These are phyloP conservation scores for Talaromyces piceae DNA, from an alignment of 2,329 filamentous ascomycete species.

Conservation along the genomic window DNA sequence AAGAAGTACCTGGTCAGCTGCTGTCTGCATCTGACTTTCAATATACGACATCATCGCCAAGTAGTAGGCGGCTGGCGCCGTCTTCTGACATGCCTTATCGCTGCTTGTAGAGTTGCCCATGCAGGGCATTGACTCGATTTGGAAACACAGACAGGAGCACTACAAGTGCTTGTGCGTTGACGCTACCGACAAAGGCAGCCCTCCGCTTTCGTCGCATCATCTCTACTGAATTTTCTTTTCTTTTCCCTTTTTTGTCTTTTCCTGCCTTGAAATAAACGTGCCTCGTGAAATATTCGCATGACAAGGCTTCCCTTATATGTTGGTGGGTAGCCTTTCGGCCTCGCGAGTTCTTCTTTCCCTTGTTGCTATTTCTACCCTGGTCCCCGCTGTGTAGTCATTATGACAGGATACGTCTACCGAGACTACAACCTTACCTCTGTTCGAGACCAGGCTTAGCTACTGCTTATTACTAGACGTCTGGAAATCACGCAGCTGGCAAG, in stretches of 20 bases:
- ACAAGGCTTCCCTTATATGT: conserved; percentile 5
- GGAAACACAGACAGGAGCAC: background rate
- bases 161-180: background rate
- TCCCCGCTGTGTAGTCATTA: background rate
- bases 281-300: conserved; percentile 10
- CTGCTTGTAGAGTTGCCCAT: background rate
- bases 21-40: conserved; percentile 6
- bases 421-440: background rate
- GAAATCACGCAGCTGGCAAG: background rate
- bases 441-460: background rate
- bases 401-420: background rate
- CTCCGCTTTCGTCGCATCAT: conserved; percentile 19
- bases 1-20: conserved; percentile 9
- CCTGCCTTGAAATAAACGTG: background rate
- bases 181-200: conserved; percentile 13
- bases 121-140: conserved; percentile 9
- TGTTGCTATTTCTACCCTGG: background rate
- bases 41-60: background rate
- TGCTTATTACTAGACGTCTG: background rate
- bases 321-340: background rate
- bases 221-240: too few species aligned
- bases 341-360: background rate
- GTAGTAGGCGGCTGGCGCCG: background rate
- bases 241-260: too few species aligned
- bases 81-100: conserved; percentile 14